Evolutionary conservation across 2,329 filamentous ascomycete genomes (phyloP).

Genomic region (Penicillium sp.): DNA sequence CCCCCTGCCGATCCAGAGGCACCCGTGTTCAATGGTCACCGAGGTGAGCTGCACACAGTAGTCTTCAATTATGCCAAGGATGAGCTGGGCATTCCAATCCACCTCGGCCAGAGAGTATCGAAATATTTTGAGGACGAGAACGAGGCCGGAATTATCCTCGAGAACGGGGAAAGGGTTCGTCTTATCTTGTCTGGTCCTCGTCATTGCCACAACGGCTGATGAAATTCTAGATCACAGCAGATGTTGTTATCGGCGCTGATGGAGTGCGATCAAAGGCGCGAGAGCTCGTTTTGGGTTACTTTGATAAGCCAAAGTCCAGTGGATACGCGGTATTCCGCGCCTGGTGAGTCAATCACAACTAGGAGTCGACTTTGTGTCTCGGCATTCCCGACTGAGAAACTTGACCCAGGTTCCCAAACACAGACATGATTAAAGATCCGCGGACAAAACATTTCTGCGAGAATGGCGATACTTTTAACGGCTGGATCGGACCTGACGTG

Average conservation of each 20-base stretch:
- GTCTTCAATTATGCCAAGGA: conserved; percentile 62
- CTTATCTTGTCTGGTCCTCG: not conserved
- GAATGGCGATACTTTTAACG: conserved; percentile 56
- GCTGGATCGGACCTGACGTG: conserved; percentile 56
- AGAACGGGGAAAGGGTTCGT: conserved; percentile 50
- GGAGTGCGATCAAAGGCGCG: conserved; percentile 59
- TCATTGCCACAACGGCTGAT: not conserved
- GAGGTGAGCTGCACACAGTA: conserved; percentile 63
- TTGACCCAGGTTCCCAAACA: conserved; percentile 26
- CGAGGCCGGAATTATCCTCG: conserved; percentile 56
- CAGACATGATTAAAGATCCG: conserved; percentile 28
- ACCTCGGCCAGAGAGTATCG: conserved; percentile 55
- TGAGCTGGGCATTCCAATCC: conserved; percentile 59
- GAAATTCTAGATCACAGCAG: conserved; percentile 34
- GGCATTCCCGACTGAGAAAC: not conserved
- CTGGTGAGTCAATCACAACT: conserved; percentile 19
- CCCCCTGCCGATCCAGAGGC: conserved; percentile 51
- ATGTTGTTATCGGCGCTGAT: conserved; percentile 60
- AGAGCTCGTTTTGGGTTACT: conserved; percentile 49
- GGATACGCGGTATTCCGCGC: conserved; percentile 36
- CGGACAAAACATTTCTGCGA: conserved; percentile 54
- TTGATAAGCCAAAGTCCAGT: conserved; percentile 41
- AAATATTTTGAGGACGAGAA: conserved; percentile 60
- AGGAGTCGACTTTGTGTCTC: not conserved
- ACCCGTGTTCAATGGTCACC: conserved; percentile 63